Evolutionary conservation across 306 rosid genomes (phyloP), one percentile per base, ranked within the genome.

Genomic region (Cicer yamashitae): DNA sequence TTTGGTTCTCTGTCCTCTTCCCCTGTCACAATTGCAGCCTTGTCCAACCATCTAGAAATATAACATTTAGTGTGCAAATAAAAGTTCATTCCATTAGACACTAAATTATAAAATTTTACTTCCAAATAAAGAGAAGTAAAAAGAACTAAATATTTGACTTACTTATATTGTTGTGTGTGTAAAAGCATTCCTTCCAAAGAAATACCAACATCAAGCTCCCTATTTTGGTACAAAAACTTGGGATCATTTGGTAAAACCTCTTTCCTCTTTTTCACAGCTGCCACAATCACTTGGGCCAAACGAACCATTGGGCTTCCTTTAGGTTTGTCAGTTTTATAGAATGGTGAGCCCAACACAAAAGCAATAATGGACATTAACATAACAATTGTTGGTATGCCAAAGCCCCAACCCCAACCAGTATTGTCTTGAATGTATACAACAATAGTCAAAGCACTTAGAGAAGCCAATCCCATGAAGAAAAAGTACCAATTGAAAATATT

Each of bases 371-470:
- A 93, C 12, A 93, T 9, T 7, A 87, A 44, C 97, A 89, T 91
- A 58, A 84, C 90, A 13, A 88, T 57, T 17, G 98, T 88, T 5
- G 98, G 98, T 13, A 91, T 79, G 10, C 89, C 98, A 53, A 91
- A 78, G 1, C 98, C 98, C 93, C 90, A 91, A 0, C 89, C 96
- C 97, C 96, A 93, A 1, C 97, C 89, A n/a, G 87, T 84, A 14
- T 88, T 84, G 41, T 93, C 98, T 82, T 93, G 97, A 52, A 91
- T 75, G 65, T 89, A 91, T 38, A 93, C 93, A 69, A 93, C 96
- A 59, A 89, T 72, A 8, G 90, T 89, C 30, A 91, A 74, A n/a
- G 96, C 98, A 51, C 82, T 80, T 3, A 93, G 70, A 8, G 98
- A 75, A 7, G 98, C 97, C 48, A 91, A 14, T 1, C 85, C 89